phyloP scores from a whole-genome alignment of 768 basidiomycete species.

The Leucosporidium scottii region DNA sequence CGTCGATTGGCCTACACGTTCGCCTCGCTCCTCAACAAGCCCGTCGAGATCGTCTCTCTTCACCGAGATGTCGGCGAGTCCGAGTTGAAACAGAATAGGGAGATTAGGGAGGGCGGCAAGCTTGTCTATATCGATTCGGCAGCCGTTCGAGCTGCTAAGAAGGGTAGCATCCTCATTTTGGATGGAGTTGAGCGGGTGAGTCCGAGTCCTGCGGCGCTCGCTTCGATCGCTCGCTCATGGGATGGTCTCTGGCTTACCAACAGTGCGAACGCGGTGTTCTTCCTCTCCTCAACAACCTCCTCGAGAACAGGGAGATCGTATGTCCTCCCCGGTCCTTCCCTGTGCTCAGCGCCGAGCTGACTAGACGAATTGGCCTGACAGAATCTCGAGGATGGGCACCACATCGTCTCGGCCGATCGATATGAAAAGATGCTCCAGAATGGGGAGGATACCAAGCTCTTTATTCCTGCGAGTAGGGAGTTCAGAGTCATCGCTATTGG shows the following conservation, averaged over 20 bases:
- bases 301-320: constrained; percentile 30
- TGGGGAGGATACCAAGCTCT: constrained; percentile 11
- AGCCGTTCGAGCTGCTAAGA: constrained; percentile 17
- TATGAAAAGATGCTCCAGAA: constrained; percentile 23
- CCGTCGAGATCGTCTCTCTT: constrained; percentile 21
- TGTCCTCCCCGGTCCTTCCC: not conserved
- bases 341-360: not conserved
- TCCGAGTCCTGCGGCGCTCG: not conserved
- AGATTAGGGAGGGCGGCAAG: constrained; percentile 16
- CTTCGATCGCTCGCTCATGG: too few species aligned
- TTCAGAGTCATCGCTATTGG: constrained; percentile 30
- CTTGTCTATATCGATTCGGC: constrained; percentile 16
- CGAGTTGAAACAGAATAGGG: constrained; percentile 26
- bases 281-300: constrained; percentile 27
- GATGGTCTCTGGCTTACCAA: not conserved
- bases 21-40: constrained; percentile 17
- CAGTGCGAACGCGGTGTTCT: constrained; percentile 27
- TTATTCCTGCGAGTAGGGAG: constrained; percentile 11
- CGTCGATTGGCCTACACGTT: constrained; percentile 28
- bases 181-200: constrained; percentile 27
- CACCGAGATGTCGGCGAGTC: constrained; percentile 25
- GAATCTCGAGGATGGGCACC: constrained; percentile 29
- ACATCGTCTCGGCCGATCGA: constrained; percentile 20
- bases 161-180: constrained; percentile 17
- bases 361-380: not conserved